Base-by-base conservation (phyloP, 139 green algal genomes). In the Desmodesmus armatus region DNA sequence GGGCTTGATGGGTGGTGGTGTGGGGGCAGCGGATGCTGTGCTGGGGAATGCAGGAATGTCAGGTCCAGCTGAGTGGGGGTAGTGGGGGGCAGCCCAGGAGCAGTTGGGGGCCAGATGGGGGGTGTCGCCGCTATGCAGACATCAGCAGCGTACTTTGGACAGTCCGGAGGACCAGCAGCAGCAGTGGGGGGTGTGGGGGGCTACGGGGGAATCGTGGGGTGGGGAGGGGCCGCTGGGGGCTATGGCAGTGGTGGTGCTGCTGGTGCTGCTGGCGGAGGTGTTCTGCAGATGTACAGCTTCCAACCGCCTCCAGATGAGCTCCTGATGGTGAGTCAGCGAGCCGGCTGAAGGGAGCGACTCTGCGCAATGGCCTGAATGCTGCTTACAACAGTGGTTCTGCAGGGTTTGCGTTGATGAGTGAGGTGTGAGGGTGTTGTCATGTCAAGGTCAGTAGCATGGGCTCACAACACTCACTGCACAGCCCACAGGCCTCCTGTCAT, bases 271-370 rank as follows among this genome's bases (percentile, higher is more conserved):
- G 29, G 23, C 25, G 39, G 25, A 15, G 27, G 40, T 2, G 35
- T 23, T 60, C 15, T 73, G 76, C 29, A 11, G 55, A 17, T 39
- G 33, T 17, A 17, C 23, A 70, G 81, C 37, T 80, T 53, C 65
- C 91, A 96, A 69, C 90, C 93, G 2, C 94, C 93, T 2, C 83
- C 82, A 2, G 91, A 94, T 43, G 93, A 97, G 41, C 74, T 96
- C 23, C 75, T 95, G 66, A 85, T 94, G 85, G 78, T 82, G 51
- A 27, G 75, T 43, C 9, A 55, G n/a, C n/a, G n/a, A n/a, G n/a
- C n/a, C n/a, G n/a, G n/a, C n/a, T n/a, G n/a, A n/a, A n/a, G 7
- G 58, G 1, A 29, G 58, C 13, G 17, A 58, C 47, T 58, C 47
- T 58, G 13, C 47, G 47, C 47, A n/a, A n/a, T n/a, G n/a, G n/a